phyloP scores from a whole-genome alignment of 768 basidiomycete genomes.

The Crucibulum laeve region DNA sequence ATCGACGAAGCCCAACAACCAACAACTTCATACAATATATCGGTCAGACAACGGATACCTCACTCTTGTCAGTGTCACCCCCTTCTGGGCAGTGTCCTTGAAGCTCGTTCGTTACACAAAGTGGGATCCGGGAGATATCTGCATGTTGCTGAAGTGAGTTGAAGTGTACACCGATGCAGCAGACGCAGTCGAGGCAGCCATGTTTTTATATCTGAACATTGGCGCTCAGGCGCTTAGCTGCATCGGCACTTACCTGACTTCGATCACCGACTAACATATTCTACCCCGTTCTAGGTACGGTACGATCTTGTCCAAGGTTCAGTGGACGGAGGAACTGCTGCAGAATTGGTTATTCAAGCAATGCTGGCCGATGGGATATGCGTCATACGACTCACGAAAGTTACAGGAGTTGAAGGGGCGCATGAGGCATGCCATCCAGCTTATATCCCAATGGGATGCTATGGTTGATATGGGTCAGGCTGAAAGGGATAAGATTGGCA shows the following conservation, averaged over 20 bases:
- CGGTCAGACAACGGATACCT: conserved; percentile 47
- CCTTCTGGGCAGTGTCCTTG: conserved; percentile 69
- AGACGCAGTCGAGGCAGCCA: no score
- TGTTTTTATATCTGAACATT: neutral
- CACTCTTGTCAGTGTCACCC: conserved; percentile 54
- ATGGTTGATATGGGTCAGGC: conserved; percentile 7
- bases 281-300: conserved; percentile 37
- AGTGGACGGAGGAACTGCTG: conserved; percentile 52
- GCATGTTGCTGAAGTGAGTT: conserved; percentile 58
- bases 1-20: conserved; percentile 46
- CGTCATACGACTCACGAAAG: conserved; percentile 37
- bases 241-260: neutral
- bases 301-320: conserved; percentile 40
- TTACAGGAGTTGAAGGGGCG: conserved; percentile 41
- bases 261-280: neutral
- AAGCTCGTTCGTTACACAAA: conserved; percentile 67
- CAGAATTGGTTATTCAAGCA: conserved; percentile 53
- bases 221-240: neutral
- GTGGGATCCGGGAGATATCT: conserved; percentile 62
- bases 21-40: conserved; percentile 53
- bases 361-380: conserved; percentile 66
- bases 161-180: no score
- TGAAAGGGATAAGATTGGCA: no score
- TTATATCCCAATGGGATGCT: conserved; percentile 12
- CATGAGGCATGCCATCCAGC: conserved; percentile 50